Percentiles rank a stretch among this genome's conserved stretches.
Evolutionary conservation across 2,329 filamentous ascomycete genomes (phyloP).

Genomic region (Colletotrichum chrysophilum): DNA sequence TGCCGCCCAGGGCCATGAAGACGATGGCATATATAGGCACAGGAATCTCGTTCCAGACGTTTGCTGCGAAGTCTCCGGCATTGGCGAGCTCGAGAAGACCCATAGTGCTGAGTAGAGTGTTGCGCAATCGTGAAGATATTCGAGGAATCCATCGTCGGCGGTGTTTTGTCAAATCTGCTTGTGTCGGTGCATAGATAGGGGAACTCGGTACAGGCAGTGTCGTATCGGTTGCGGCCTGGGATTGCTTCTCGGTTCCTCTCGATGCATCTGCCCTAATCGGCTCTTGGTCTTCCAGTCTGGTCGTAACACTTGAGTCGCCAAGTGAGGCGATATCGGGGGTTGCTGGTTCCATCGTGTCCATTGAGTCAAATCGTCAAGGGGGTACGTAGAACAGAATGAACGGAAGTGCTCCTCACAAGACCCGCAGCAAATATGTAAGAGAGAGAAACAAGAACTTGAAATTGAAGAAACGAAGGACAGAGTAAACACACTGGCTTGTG

Average conservation of each 20-base stretch:
- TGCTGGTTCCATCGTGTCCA: neutral
- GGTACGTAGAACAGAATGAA: neutral
- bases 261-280: neutral
- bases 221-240: neutral
- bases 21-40: conserved; percentile 52
- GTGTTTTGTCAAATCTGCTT: neutral
- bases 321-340: neutral
- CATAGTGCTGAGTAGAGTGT: conserved; percentile 25
- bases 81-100: conserved; percentile 62
- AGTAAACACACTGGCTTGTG: neutral
- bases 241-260: neutral
- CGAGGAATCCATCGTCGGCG: neutral
- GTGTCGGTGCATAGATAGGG: neutral
- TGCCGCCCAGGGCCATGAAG: conserved; percentile 59
- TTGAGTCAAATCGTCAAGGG: neutral
- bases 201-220: neutral
- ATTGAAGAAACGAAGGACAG: neutral
- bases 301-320: neutral
- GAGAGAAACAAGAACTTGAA: neutral
- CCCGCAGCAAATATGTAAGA: neutral
- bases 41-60: conserved; percentile 59
- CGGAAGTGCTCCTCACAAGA: neutral
- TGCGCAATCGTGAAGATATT: neutral
- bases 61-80: conserved; percentile 61
- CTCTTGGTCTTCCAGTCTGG: neutral